Base-by-base conservation (phyloP, 148 eudicot genomes). In the Rhododendron williamsianum region DNA sequence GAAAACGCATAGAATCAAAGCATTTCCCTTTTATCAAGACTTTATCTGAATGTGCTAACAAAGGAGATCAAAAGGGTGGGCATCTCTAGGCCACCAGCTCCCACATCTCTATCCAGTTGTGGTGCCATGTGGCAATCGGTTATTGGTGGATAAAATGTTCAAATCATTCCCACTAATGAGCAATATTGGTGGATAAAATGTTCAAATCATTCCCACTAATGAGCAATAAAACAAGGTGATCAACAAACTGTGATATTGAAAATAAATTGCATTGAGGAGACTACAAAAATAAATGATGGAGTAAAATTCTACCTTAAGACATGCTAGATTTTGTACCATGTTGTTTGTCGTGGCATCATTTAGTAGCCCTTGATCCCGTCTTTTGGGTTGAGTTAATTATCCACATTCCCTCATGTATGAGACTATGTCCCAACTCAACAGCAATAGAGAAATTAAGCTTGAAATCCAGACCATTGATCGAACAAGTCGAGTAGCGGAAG, bases 391-490 rank as follows among this genome's bases (percentile, higher is more conserved):
- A 25, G 69, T 63, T 63, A 58, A 7, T 67, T 25, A 25, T n/a
- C 71, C 71, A 67, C 4, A 9, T 67, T 2, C 73, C 72, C 73
- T 67, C 33, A 3, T 10, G 73, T 25, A 67, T 67, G 33, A n/a
- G 72, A n/a, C 5, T n/a, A 3, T 15, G 33, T 25, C 72, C 12
- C 2, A 65, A 65, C 72, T 65, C 4, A 77, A 19, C 27, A 58
- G 30, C 23, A 46, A 25, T 80, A 78, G 54, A 58, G 41, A 81
- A 36, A 86, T 52, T 65, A 51, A 49, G 51, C 87, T 52, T 15
- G 81, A 51, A 86, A 86, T 43, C 72, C 87, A 72, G 73, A 63
- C 43, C 72, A 30, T 86, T 72, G 84, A 23, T 33, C 21, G 48
- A 81, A 38, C 54, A 30, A 73, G 19, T 27, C 48, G 10, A 36